Conservation (phyloP, 177 flowering plant species). For the Telopea speciosissima region DNA sequence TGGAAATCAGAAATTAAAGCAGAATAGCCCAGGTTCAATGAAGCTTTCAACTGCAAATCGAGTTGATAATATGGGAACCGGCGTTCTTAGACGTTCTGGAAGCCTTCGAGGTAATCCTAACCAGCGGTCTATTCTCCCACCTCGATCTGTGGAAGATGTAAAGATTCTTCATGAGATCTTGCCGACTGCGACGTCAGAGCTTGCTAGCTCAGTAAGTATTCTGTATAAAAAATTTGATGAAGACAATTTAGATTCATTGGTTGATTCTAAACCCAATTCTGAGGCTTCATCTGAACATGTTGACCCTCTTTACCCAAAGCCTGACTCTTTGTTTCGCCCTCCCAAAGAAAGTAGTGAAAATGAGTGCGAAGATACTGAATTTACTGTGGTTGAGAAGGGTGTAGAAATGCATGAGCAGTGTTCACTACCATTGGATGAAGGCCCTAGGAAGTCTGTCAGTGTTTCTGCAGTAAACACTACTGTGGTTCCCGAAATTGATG, state of each 20-base stretch:
- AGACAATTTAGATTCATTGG: constrained; percentile 18
- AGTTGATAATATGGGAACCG: constrained; percentile 17
- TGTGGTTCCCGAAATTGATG: constrained; percentile 26
- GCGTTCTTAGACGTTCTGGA: constrained; percentile 31
- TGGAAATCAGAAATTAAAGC: constrained; percentile 21
- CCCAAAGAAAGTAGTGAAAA: constrained; percentile 21
- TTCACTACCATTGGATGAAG: constrained; percentile 16
- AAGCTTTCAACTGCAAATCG: constrained; percentile 19
- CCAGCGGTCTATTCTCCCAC: constrained; percentile 18
- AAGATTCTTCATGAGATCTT: constrained; percentile 73
- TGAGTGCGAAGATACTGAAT: constrained; percentile 35
- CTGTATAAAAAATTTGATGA: constrained; percentile 49
- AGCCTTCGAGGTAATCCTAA: constrained; percentile 39
- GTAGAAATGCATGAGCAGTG: constrained; percentile 37
- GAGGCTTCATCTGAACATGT: constrained; percentile 28
- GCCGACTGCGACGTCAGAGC: constrained; percentile 34
- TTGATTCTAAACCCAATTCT: constrained; percentile 31
- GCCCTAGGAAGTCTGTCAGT: constrained; percentile 13
- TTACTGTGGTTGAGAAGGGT: constrained; percentile 51
- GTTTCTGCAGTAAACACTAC: constrained; percentile 21
- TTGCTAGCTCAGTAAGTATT: constrained; percentile 37
- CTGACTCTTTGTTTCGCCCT: constrained; percentile 13
- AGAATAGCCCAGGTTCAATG: constrained; percentile 20
- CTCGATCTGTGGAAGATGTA: constrained; percentile 50
- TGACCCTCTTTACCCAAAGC: constrained; percentile 17